A percentile compares a stretch with the other conserved stretches of the same genome.
phyloP scores from a whole-genome alignment of 305 asterid species.

The Andrographis paniculata region DNA sequence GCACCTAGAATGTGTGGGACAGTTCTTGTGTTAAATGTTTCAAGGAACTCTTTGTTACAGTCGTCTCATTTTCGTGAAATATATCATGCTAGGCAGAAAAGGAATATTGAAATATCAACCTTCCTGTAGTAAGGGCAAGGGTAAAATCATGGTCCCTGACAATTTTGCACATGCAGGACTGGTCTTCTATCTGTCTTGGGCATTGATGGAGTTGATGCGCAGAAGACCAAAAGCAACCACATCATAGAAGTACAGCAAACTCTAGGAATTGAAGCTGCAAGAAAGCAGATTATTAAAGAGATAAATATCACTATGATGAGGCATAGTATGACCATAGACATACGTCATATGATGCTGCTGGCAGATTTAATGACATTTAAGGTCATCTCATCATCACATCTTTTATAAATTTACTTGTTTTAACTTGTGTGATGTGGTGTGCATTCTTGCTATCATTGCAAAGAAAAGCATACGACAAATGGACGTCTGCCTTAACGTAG shows the following conservation, averaged over 20 bases:
- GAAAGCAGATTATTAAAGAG: slow-evolving; percentile 64
- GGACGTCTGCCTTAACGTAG: neutral
- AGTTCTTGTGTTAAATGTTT: too few species aligned
- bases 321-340: slow-evolving; percentile 83
- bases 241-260: slow-evolving; percentile 57
- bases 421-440: too few species aligned
- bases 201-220: slow-evolving; percentile 69
- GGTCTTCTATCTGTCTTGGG: slow-evolving; percentile 89
- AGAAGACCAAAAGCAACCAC: slow-evolving; percentile 59
- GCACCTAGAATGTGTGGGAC: too few species aligned
- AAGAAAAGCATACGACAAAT: neutral
- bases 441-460: neutral
- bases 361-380: slow-evolving; percentile 90
- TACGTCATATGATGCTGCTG: slow-evolving; percentile 93
- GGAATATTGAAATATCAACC: too few species aligned
- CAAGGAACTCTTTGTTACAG: too few species aligned
- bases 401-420: slow-evolving; percentile 5
- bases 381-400: slow-evolving; percentile 29
- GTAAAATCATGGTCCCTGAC: neutral
- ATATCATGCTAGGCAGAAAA: too few species aligned
- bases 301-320: slow-evolving; percentile 60
- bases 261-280: slow-evolving; percentile 94
- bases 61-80: too few species aligned
- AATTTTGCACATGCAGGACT: slow-evolving; percentile 34
- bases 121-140: too few species aligned